Evolutionary conservation across 139 green algal genomes (phyloP).

Genomic region (Tetraselmis chui): DNA sequence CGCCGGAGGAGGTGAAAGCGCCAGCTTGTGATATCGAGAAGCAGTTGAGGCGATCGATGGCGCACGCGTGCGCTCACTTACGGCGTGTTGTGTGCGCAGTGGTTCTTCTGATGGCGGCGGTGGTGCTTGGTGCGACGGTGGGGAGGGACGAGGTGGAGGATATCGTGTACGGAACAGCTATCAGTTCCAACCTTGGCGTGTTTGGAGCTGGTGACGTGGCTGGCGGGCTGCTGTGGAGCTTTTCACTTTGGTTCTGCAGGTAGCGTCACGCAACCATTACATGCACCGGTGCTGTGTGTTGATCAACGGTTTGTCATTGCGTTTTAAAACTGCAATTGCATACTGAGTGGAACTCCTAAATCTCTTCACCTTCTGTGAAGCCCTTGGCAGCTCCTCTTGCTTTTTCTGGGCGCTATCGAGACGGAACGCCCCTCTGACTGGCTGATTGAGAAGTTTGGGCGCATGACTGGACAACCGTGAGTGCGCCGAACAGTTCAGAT

Average conservation of each 20-base stretch:
- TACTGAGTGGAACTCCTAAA: no score
- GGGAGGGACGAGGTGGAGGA: neutral
- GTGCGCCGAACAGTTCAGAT: neutral
- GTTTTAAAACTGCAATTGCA: no score
- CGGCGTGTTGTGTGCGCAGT: neutral
- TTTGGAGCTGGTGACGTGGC: slow-evolving; percentile 28
- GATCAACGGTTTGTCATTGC: no score
- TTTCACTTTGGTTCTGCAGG: slow-evolving; percentile 40
- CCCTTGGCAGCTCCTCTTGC: slow-evolving; percentile 60
- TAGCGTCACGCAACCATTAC: no score
- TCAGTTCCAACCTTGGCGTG: neutral
- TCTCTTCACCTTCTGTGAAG: no score
- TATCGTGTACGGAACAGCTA: neutral
- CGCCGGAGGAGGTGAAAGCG: neutral
- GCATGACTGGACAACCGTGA: slow-evolving; percentile 10
- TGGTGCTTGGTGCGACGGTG: neutral
- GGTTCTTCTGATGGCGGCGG: neutral
- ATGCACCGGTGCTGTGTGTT: no score
- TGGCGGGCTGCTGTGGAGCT: slow-evolving; percentile 44
- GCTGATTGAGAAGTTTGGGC: slow-evolving; percentile 26
- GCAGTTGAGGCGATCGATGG: neutral
- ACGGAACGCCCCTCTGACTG: slow-evolving; percentile 63
- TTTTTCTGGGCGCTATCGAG: slow-evolving; percentile 71
- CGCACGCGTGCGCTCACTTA: neutral
- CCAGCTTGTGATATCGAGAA: neutral